Evolutionary conservation across 768 basidiomycete genomes (phyloP).

Genomic region (Termitomyces sp.): DNA sequence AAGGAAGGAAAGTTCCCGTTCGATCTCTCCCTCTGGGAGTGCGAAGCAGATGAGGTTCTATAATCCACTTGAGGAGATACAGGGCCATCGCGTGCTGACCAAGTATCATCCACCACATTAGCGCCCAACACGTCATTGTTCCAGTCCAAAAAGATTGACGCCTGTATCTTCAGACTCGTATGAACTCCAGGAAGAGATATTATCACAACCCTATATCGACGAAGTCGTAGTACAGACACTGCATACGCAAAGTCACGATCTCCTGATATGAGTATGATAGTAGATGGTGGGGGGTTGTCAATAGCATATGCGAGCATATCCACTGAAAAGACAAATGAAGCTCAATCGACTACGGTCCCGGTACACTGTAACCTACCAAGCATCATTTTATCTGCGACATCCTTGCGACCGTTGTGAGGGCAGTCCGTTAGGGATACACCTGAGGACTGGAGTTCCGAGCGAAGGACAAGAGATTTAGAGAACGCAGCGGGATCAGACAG

Average conservation of each 20-base stretch:
- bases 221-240: constrained; percentile 52
- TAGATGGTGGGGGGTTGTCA: constrained; percentile 51
- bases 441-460: constrained; percentile 45
- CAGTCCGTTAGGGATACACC: constrained; percentile 42
- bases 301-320: constrained; percentile 69
- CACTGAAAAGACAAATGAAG: constrained; percentile 32
- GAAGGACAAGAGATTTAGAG: constrained; percentile 31
- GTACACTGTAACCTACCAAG: constrained; percentile 31
- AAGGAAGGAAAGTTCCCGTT: neutral
- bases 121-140: constrained; percentile 30
- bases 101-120: constrained; percentile 10
- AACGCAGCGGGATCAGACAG: constrained; percentile 29
- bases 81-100: neutral
- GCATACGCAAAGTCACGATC: constrained; percentile 68
- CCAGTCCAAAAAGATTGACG: constrained; percentile 53
- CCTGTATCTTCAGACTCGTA: constrained; percentile 49
- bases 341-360: neutral
- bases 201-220: constrained; percentile 50
- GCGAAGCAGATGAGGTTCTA: neutral
- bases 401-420: constrained; percentile 32
- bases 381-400: constrained; percentile 50
- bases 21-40: neutral
- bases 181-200: constrained; percentile 41
- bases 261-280: constrained; percentile 60
- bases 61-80: neutral